Conservation (phyloP, 345 rosid species). For the Balakata baccata region DNA sequence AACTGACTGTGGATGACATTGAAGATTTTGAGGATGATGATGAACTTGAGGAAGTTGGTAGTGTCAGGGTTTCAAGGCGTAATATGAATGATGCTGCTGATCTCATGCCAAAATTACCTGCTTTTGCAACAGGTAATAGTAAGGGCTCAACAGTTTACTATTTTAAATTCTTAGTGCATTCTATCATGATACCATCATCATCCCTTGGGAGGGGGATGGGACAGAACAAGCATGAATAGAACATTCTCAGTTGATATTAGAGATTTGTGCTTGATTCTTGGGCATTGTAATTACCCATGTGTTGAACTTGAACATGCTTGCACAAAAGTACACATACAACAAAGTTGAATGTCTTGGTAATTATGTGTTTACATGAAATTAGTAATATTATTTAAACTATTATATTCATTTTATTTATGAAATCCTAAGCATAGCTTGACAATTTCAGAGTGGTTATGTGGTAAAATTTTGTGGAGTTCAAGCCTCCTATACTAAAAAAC, state of each 20-base stretch:
- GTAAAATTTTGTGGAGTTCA: too few relatives aligned
- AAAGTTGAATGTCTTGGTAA: too few relatives aligned
- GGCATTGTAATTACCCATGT: too few relatives aligned
- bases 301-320: too few relatives aligned
- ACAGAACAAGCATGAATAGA: not conserved
- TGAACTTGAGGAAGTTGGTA: slow-evolving; percentile 49
- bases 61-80: slow-evolving; percentile 69
- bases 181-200: not conserved
- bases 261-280: not conserved
- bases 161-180: not conserved
- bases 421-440: too few relatives aligned
- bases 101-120: slow-evolving; percentile 66
- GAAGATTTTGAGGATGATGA: slow-evolving; percentile 92
- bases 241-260: not conserved
- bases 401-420: too few relatives aligned
- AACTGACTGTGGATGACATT: slow-evolving; percentile 96
- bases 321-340: too few relatives aligned
- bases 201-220: not conserved
- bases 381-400: too few relatives aligned
- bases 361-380: too few relatives aligned
- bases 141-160: not conserved
- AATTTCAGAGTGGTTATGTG: too few relatives aligned
- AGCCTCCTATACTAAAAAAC: too few relatives aligned
- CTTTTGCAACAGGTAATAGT: slow-evolving; percentile 76
- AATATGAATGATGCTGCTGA: slow-evolving; percentile 67